Conservation (phyloP, 2,329 filamentous ascomycete genomes). For the Madurella fahalii region DNA sequence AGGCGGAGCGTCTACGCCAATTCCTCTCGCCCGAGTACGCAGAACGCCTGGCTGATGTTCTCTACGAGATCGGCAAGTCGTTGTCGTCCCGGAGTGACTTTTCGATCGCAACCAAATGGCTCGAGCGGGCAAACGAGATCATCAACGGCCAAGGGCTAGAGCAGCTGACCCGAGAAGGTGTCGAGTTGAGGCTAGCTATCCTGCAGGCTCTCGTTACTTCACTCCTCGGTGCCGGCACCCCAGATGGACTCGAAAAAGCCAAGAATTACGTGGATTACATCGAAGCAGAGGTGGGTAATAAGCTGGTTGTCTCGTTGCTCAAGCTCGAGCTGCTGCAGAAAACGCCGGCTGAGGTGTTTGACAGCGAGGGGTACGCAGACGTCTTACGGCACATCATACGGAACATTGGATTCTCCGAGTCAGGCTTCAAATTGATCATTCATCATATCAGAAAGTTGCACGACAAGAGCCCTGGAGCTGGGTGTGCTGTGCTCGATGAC, state of each 20-base stretch:
- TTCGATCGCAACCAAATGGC: slow-evolving; percentile 63
- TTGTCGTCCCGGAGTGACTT: slow-evolving; percentile 51
- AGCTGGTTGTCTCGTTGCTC: slow-evolving; percentile 62
- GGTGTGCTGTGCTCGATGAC: slow-evolving; percentile 54
- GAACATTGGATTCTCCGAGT: slow-evolving; percentile 55
- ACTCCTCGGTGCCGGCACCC: slow-evolving; percentile 45
- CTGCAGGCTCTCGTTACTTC: slow-evolving; percentile 59
- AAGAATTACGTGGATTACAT: slow-evolving; percentile 56
- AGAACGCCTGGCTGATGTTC: slow-evolving; percentile 62
- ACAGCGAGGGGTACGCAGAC: slow-evolving; percentile 44
- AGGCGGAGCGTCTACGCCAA: slow-evolving; percentile 42
- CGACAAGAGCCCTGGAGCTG: slow-evolving; percentile 46
- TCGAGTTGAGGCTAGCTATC: slow-evolving; percentile 63
- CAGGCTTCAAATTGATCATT: slow-evolving; percentile 62
- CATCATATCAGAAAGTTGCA: slow-evolving; percentile 65
- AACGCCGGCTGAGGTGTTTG: slow-evolving; percentile 43
- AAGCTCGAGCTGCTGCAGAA: slow-evolving; percentile 62
- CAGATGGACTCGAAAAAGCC: slow-evolving; percentile 48
- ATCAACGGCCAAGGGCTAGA: slow-evolving; percentile 54
- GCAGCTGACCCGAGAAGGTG: slow-evolving; percentile 52
- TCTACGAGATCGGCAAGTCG: slow-evolving; percentile 68
- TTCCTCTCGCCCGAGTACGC: slow-evolving; percentile 45
- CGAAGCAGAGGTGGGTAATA: slow-evolving; percentile 59
- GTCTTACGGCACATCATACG: slow-evolving; percentile 60
- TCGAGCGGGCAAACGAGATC: slow-evolving; percentile 61